phyloP scores from a whole-genome alignment of 352 stramenopile species.

The Thraustochytrium sp. region DNA sequence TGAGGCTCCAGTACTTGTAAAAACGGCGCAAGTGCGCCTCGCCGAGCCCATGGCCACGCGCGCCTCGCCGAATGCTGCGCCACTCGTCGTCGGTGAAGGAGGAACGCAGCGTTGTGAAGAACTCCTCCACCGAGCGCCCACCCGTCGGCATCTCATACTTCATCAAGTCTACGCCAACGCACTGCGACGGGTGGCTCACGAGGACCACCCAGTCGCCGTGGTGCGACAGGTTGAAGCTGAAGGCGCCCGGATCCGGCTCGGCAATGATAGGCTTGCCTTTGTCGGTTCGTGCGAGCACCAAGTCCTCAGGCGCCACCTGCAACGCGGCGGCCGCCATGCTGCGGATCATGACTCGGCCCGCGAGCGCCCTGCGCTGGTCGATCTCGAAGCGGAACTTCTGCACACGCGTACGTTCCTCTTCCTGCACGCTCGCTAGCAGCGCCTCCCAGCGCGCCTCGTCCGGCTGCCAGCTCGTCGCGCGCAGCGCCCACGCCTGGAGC shows the following conservation, averaged over 20 bases:
- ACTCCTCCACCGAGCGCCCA: background rate
- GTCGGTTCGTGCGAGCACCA: background rate
- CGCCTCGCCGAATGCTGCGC: background rate
- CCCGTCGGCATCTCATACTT: background rate
- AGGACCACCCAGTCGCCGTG: slow-evolving; percentile 26
- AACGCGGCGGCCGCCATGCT: background rate
- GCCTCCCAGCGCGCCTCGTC: background rate
- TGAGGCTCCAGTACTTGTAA: slow-evolving; percentile 32
- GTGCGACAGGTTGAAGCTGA: slow-evolving; percentile 28
- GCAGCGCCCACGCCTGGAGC: background rate
- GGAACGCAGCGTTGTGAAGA: slow-evolving; percentile 11
- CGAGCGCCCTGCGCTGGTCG: background rate
- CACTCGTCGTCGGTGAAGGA: slow-evolving; percentile 15
- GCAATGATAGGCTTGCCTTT: slow-evolving; percentile 4
- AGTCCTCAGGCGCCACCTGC: background rate
- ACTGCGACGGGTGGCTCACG: background rate
- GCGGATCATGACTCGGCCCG: background rate
- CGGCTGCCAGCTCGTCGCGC: background rate
- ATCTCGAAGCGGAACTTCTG: slow-evolving; percentile 4
- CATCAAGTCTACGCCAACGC: slow-evolving; percentile 15
- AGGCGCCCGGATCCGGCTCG: background rate
- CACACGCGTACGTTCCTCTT: background rate
- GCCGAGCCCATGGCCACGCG: background rate
- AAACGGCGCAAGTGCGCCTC: background rate
- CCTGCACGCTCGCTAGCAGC: background rate